phyloP scores from a whole-genome alignment of 768 basidiomycete species.

The Pisolithus marmoratus region DNA sequence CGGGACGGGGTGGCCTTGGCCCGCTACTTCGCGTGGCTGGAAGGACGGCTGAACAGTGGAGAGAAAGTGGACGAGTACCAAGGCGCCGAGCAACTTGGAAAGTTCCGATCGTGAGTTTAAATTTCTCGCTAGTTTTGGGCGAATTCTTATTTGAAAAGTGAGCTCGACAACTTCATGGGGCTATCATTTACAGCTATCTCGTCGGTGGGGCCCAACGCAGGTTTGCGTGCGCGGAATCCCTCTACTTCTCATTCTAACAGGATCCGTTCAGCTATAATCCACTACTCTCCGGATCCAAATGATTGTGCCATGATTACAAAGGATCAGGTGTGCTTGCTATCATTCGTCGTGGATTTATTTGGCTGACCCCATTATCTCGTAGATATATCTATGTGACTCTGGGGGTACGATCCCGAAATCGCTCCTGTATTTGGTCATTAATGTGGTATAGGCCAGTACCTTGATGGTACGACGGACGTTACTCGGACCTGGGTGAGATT shows the following conservation, averaged over 20 bases:
- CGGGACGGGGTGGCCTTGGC: constrained; percentile 86
- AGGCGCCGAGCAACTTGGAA: constrained; percentile 72
- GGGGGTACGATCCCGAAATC: constrained; percentile 47
- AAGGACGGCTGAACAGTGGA: constrained; percentile 68
- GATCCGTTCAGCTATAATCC: constrained; percentile 69
- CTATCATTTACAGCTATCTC: constrained; percentile 92
- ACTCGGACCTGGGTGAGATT: constrained; percentile 76
- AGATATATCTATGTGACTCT: constrained; percentile 80
- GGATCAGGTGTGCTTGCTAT: constrained; percentile 48
- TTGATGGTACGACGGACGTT: constrained; percentile 94
- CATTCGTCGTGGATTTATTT: background rate
- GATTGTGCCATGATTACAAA: constrained; percentile 71
- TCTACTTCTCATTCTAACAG: background rate
- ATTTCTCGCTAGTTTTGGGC: background rate
- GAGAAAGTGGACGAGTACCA: constrained; percentile 69
- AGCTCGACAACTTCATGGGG: constrained; percentile 76
- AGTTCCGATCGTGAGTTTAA: constrained; percentile 69
- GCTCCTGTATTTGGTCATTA: background rate
- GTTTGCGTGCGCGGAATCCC: constrained; percentile 35
- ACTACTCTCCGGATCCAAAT: constrained; percentile 76
- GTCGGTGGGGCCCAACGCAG: constrained; percentile 86
- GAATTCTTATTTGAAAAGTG: constrained; percentile 35
- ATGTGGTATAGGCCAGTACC: constrained; percentile 57
- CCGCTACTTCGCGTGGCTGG: constrained; percentile 93
- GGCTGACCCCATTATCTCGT: constrained; percentile 34